Evolutionary conservation across 345 rosid genomes (phyloP).

Genomic region (Jatropha curcas): DNA sequence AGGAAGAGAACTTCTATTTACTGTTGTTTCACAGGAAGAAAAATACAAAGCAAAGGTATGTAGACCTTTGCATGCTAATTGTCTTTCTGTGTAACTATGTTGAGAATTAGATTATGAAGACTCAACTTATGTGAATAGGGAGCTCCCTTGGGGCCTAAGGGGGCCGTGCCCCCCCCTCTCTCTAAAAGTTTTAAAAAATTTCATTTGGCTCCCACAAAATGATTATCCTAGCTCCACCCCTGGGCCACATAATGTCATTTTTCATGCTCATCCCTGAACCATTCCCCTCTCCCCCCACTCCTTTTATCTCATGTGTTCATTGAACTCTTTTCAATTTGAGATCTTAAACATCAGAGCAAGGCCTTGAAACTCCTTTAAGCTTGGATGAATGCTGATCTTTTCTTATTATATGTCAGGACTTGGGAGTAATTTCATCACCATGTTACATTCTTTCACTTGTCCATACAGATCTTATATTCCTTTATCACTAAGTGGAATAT

Average conservation of each 20-base stretch:
- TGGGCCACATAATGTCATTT: neutral
- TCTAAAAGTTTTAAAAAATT: too few relatives aligned
- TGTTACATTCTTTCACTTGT: neutral
- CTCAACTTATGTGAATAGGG: neutral
- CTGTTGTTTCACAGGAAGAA: constrained; percentile 89
- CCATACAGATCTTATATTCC: neutral
- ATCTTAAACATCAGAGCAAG: neutral
- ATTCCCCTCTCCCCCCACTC: too few relatives aligned
- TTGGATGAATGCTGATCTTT: neutral
- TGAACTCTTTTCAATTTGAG: neutral
- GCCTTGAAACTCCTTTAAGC: neutral
- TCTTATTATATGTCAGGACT: neutral
- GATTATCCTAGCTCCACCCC: too few relatives aligned
- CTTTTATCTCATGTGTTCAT: neutral
- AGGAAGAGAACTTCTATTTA: constrained; percentile 89
- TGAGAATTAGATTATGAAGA: neutral
- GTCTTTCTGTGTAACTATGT: neutral
- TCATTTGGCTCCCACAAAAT: too few relatives aligned
- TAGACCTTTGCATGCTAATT: constrained; percentile 3
- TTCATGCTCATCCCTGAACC: neutral
- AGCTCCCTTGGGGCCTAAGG: too few relatives aligned
- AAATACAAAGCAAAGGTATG: constrained; percentile 92
- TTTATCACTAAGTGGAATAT: neutral
- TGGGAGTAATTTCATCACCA: neutral
- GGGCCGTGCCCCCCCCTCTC: too few relatives aligned